Base-by-base conservation (phyloP, 2,329 filamentous ascomycete genomes). In the Cladophialophora chaetospira region DNA sequence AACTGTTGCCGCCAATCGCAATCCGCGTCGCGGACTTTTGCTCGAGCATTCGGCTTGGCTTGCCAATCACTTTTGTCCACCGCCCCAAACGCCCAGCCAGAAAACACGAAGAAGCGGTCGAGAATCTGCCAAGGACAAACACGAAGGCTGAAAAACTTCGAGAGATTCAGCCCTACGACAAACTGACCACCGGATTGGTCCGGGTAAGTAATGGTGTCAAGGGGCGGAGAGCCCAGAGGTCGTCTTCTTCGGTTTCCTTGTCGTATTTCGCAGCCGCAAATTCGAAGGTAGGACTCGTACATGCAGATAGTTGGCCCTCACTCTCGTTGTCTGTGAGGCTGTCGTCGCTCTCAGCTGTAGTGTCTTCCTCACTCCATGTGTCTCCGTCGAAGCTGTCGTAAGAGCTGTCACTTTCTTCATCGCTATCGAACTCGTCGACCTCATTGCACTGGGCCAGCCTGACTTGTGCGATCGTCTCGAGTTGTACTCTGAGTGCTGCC, bases 181-280 rank as follows among this genome's bases (percentile, higher is more conserved):
- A 26, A 17, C 45, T n/a, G 17, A 25, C 43, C 10, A 35, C 19
- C 13, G 42, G 42, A 13, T 38, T 33, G 13, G 42, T 25, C 6
- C 9, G 13, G 42, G 10, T 55, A 13, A 56, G 42, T 31, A 44
- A 40, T 6, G 53, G 33, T 26, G 53, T 52, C 9, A 55, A 45
- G 35, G 60, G 60, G 8, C 60, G 60, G n/a, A 62, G 48, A 8
- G 60, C 60, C 60, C 60, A 62, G 17, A 60, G n/a, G 10, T 55
- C 54, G 9, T 52, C 57, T 5, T 54, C 55, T 5, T 44, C 42
- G 13, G 26, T n/a, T 5, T 51, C 33, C 3, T 28, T 5, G 48
- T 21, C 35, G 23, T 51, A 19, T 46, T 60, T 57, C 11, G 40
- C 29, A 6, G 60, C 42, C 13, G 29, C 53, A 15, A 29, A 45